Percentiles rank a stretch among this genome's conserved stretches.
These are phyloP conservation scores for Entomortierella beljakovae DNA, from an alignment of 192 early-diverging fungal genomes.

Conservation along the genomic window DNA sequence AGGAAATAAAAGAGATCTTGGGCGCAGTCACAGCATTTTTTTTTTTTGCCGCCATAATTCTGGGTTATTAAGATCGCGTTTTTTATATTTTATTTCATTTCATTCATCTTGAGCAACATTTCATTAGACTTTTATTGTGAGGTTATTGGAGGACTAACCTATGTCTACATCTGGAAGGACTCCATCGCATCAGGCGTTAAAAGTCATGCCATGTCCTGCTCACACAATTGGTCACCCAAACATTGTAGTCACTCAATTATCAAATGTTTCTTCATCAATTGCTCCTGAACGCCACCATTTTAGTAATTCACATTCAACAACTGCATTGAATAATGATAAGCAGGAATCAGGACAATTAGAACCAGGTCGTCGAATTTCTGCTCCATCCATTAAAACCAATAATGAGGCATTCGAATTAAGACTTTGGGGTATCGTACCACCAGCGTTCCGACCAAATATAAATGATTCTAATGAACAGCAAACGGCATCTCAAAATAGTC, in stretches of 20 bases:
- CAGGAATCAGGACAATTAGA: background rate
- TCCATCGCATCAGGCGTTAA: background rate
- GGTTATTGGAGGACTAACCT: too few relatives aligned
- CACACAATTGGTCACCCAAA: conserved; percentile 19
- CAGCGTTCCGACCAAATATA: background rate
- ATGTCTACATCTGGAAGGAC: background rate
- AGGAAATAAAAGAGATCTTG: too few relatives aligned
- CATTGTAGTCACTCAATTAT: conserved; percentile 14
- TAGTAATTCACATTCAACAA: background rate
- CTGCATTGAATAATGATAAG: too few relatives aligned
- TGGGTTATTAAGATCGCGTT: background rate
- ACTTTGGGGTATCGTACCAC: conserved; percentile 20
- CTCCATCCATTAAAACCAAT: background rate
- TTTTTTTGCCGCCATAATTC: conserved; percentile 2
- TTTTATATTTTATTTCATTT: background rate
- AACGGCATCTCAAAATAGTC: background rate
- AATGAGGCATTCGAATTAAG: conserved; percentile 12
- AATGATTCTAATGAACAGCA: background rate
- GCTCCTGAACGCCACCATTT: conserved; percentile 15
- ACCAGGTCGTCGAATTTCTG: background rate
- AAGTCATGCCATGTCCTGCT: conserved; percentile 18
- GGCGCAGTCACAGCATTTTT: background rate
- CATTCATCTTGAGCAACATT: background rate
- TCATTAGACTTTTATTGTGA: conserved; percentile 1
- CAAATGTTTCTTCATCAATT: conserved; percentile 1